Evolutionary conservation across 805 yeast genomes (phyloP).

Genomic region (Zygosaccharomyces rouxii): DNA sequence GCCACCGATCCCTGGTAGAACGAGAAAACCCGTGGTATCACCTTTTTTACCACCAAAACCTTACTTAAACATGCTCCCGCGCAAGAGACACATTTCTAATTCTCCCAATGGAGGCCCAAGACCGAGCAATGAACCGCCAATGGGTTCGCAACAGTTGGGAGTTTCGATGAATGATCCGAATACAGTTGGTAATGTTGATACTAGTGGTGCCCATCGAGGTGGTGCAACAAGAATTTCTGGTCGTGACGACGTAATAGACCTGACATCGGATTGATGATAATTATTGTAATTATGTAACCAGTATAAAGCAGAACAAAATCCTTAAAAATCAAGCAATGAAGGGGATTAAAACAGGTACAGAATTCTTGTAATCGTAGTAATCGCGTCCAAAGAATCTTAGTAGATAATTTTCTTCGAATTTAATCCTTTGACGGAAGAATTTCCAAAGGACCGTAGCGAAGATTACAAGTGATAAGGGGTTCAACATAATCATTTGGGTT

Average conservation of each 20-base stretch:
- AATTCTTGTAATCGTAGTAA: slow-evolving; percentile 49
- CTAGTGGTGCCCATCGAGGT: not conserved
- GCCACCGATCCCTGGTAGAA: slow-evolving; percentile 11
- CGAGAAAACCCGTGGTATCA: slow-evolving; percentile 23
- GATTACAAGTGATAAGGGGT: slow-evolving; percentile 52
- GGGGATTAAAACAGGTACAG: slow-evolving; percentile 61
- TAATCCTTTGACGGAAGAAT: slow-evolving; percentile 68
- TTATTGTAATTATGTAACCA: not conserved
- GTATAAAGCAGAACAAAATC: not conserved
- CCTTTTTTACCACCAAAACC: slow-evolving; percentile 34
- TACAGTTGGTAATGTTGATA: not conserved
- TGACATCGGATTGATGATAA: slow-evolving; percentile 23
- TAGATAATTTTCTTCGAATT: slow-evolving; percentile 63
- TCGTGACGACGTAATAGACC: slow-evolving; percentile 22
- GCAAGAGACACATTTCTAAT: slow-evolving; percentile 24
- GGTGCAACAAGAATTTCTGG: not conserved
- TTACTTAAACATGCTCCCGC: slow-evolving; percentile 27
- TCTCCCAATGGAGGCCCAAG: slow-evolving; percentile 5
- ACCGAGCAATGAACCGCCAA: not conserved
- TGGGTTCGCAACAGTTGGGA: slow-evolving; percentile 4
- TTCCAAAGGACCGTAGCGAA: slow-evolving; percentile 57
- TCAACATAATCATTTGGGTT: slow-evolving; percentile 64
- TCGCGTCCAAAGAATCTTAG: slow-evolving; percentile 65
- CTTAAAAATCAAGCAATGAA: slow-evolving; percentile 37
- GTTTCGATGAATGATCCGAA: slow-evolving; percentile 8